Conservation (phyloP, 768 basidiomycete species). For the Hypholoma sublateritium region DNA sequence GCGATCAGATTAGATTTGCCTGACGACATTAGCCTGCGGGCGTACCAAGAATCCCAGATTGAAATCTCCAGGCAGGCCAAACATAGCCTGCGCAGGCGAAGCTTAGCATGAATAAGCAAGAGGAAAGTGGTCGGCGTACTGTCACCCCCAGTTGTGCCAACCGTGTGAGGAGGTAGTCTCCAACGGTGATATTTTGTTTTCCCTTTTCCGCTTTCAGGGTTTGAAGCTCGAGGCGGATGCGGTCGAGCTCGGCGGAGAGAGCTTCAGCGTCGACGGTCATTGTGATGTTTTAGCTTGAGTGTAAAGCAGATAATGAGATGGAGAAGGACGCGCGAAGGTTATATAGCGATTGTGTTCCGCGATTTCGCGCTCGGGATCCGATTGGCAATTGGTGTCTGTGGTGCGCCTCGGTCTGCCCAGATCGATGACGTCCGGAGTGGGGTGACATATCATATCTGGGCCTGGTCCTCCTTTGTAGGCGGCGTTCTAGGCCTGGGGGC, state of each 20-base stretch:
- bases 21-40: not conserved
- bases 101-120: constrained; percentile 1
- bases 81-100: constrained; percentile 55
- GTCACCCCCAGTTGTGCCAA: constrained; percentile 65
- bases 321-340: not conserved
- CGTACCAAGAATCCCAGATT: constrained; percentile 67
- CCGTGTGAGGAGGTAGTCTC: constrained; percentile 61
- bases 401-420: constrained; percentile 16
- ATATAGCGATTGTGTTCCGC: constrained; percentile 9
- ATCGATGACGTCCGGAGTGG: constrained; percentile 6
- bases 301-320: constrained; percentile 4
- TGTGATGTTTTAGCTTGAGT: not conserved
- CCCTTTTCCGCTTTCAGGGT: constrained; percentile 37
- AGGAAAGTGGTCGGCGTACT: constrained; percentile 32
- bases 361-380: not conserved
- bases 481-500: no score
- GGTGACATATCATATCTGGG: no score
- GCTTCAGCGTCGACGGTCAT: constrained; percentile 19
- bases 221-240: constrained; percentile 46
- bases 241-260: constrained; percentile 30
- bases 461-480: no score
- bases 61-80: constrained; percentile 88
- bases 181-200: constrained; percentile 46
- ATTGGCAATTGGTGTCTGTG: constrained; percentile 1
- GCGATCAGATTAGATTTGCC: not conserved